Conservation (phyloP, 257 asterid genomes). For the Datura wrightii region DNA sequence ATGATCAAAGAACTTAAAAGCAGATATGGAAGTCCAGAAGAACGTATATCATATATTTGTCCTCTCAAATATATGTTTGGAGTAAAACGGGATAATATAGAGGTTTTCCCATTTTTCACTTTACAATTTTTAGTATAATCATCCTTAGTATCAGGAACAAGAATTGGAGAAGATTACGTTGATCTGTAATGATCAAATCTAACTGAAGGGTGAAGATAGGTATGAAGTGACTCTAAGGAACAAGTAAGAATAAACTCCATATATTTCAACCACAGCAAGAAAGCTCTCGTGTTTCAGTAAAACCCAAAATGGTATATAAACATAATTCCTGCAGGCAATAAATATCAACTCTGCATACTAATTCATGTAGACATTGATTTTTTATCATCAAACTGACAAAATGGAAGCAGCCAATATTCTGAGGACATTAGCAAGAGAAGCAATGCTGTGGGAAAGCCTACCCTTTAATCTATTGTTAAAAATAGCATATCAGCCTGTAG, state of each 20-base stretch:
- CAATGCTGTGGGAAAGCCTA: background rate
- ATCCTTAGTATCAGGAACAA: background rate
- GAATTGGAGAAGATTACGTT: background rate
- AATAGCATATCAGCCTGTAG: background rate
- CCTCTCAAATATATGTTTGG: background rate
- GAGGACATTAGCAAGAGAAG: background rate
- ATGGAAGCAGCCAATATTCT: background rate
- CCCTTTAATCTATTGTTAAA: background rate
- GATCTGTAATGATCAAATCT: conserved; percentile 4
- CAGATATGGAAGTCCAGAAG: background rate
- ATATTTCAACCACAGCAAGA: background rate
- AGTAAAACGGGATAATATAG: background rate
- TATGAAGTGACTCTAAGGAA: background rate
- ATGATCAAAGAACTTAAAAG: background rate
- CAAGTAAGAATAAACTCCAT: background rate
- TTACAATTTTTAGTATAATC: background rate
- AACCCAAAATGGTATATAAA: background rate
- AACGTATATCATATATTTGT: background rate
- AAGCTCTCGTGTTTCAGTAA: background rate
- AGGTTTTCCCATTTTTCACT: background rate
- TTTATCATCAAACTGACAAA: conserved; percentile 16
- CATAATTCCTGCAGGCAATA: background rate
- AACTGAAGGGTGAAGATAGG: background rate
- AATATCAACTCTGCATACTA: background rate
- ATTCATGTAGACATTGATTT: background rate